Evolutionary conservation across 495 filamentous ascomycete genomes (phyloP).

Genomic region (Hypoxylon fuscum): DNA sequence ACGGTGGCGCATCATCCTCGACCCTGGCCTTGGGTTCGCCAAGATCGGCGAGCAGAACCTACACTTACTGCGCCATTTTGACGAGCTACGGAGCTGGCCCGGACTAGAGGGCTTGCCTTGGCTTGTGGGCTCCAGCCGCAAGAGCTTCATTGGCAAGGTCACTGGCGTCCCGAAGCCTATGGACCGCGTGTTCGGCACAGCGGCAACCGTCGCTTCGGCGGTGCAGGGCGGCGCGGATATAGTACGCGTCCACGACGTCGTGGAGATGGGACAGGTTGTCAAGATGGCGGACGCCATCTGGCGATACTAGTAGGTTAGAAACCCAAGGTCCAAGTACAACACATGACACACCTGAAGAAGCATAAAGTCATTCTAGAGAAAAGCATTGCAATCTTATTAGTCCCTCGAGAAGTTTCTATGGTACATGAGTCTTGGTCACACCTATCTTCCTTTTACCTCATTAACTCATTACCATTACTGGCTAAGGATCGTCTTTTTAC

Average conservation of each 20-base stretch:
- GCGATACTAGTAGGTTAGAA: slow-evolving; percentile 55
- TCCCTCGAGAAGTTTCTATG: no score
- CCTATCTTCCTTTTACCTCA: no score
- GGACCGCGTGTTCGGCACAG: slow-evolving; percentile 84
- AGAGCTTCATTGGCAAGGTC: slow-evolving; percentile 85
- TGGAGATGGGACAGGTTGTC: slow-evolving; percentile 86
- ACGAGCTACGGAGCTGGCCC: slow-evolving; percentile 66
- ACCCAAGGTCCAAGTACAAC: background rate
- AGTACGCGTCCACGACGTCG: slow-evolving; percentile 92
- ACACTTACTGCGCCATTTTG: slow-evolving; percentile 74
- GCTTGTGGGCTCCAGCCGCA: slow-evolving; percentile 89
- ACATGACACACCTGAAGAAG: no score
- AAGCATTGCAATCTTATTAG: no score
- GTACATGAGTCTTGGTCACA: no score
- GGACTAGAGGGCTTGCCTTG: slow-evolving; percentile 81
- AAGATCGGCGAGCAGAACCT: slow-evolving; percentile 85
- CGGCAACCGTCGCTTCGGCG: slow-evolving; percentile 85
- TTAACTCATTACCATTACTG: no score
- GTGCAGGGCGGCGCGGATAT: slow-evolving; percentile 94
- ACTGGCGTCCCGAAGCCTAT: slow-evolving; percentile 71
- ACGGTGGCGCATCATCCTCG: slow-evolving; percentile 93
- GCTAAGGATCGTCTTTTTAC: no score
- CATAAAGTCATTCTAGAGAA: background rate
- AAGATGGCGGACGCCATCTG: slow-evolving; percentile 93
- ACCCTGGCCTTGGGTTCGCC: slow-evolving; percentile 93